These are phyloP conservation scores for Codiaeum variegatum DNA, from an alignment of 441 rosid genomes.

Conservation along the genomic window DNA sequence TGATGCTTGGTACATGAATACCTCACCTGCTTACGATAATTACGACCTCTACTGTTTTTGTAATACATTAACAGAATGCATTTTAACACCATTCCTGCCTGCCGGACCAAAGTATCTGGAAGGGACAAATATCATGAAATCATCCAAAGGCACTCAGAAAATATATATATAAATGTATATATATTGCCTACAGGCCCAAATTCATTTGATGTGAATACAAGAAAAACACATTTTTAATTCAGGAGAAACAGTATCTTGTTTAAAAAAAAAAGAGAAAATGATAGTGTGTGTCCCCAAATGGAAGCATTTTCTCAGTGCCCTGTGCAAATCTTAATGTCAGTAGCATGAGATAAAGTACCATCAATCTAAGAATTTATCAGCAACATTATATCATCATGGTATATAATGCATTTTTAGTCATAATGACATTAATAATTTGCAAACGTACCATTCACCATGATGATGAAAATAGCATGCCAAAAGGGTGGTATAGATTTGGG, in stretches of 20 bases:
- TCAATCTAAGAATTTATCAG: not conserved
- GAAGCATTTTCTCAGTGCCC: not conserved
- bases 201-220: not conserved
- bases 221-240: not conserved
- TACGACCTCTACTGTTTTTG: constrained; percentile 69
- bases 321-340: not conserved
- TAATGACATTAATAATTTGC: not conserved
- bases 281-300: not conserved
- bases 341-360: not conserved
- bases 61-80: constrained; percentile 61
- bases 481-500: constrained; percentile 70
- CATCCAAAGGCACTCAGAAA: not conserved
- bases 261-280: not conserved
- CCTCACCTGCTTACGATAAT: constrained; percentile 68
- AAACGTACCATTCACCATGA: constrained; percentile 65
- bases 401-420: not conserved
- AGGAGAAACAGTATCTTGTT: not conserved
- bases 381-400: not conserved
- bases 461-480: constrained; percentile 70
- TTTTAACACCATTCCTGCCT: constrained; percentile 65
- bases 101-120: constrained; percentile 71
- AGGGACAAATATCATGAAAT: constrained; percentile 9
- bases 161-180: no score
- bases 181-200: not conserved
- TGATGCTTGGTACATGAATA: constrained; percentile 1